Conservation (phyloP, 2,329 filamentous ascomycete genomes). For the Apiospora malaysiana region DNA sequence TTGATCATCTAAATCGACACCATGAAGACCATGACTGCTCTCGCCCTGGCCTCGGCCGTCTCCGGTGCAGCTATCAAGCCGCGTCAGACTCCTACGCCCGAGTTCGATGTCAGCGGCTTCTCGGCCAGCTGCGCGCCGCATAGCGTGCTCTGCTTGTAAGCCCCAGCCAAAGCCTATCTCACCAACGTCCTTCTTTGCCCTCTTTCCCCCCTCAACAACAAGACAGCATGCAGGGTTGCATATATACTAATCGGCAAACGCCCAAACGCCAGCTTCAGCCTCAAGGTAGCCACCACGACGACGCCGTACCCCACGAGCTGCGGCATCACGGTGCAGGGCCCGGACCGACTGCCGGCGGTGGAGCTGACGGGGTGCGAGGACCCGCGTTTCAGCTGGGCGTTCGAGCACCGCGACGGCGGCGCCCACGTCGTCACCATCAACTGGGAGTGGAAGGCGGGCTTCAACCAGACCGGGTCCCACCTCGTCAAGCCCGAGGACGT, state of each 20-base stretch:
- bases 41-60: constrained; percentile 13
- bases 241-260: not conserved
- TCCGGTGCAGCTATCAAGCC: constrained; percentile 10
- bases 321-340: constrained; percentile 12
- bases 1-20: not conserved
- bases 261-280: not conserved
- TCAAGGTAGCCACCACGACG: not conserved
- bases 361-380: constrained; percentile 14
- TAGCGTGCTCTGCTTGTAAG: constrained; percentile 21
- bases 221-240: too few relatives aligned
- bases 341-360: constrained; percentile 4
- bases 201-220: not conserved
- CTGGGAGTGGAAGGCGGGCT: not conserved
- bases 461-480: constrained; percentile 20
- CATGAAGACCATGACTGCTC: constrained; percentile 18
- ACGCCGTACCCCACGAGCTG: constrained; percentile 1
- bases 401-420: constrained; percentile 16
- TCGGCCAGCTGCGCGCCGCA: constrained; percentile 19
- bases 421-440: constrained; percentile 15
- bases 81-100: not conserved
- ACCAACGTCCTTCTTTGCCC: too few relatives aligned
- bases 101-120: constrained; percentile 18
- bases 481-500: constrained; percentile 14
- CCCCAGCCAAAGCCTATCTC: too few relatives aligned
- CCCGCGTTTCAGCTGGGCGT: constrained; percentile 18